Base-by-base conservation (phyloP, 2,329 filamentous ascomycete species). In the Trichoderma harzianum region DNA sequence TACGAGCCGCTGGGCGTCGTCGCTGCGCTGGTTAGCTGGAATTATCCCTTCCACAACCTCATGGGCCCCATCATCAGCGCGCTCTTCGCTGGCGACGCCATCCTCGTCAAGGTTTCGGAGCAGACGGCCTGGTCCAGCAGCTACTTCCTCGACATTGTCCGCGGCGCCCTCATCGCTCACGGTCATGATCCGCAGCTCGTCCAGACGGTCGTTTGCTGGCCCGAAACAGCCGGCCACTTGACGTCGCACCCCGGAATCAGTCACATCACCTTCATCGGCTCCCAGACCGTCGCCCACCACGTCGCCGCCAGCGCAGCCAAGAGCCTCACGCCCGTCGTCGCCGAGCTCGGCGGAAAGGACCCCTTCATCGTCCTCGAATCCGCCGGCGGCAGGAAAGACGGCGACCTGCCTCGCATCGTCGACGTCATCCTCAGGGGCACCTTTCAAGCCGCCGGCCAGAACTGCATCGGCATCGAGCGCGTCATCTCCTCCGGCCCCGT, bases 201-300 rank as follows among this genome's bases (percentile, higher is more conserved):
- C 43, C 95, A 98, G 83, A 91, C 90, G 39, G 86, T 98, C 61
- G 90, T 92, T 28, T 98, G 95, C 86, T 97, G 96, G 90, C 95
- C 96, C 5, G 85, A 92, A 73, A 91, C 91, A 2, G 96, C 96
- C 1, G 87, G 89, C 63, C 88, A 94, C 78, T 85, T 99, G 65
- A 97, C 95, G 2, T 93, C 92, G 11, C 96, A 98, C 80, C 91
- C 92, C 0, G 89, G 86, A 32, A 92, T 99, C 78, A 88, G 90
- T 57, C 96, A 99, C 81, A 87, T 99, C 75, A 98, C 96, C 21
- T 99, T 99, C 83, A 98, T 99, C 80, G 96, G 96, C 74, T 97
- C 94, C 64, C 89, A 92, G 63, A 88, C 91, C 1, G 92, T 98
- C 12, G 96, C 95, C 21, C 93, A 96, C 81, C 89, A 94, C 76